Evolutionary conservation across 768 basidiomycete genomes (phyloP).

Genomic region (Termitomyces sp.): DNA sequence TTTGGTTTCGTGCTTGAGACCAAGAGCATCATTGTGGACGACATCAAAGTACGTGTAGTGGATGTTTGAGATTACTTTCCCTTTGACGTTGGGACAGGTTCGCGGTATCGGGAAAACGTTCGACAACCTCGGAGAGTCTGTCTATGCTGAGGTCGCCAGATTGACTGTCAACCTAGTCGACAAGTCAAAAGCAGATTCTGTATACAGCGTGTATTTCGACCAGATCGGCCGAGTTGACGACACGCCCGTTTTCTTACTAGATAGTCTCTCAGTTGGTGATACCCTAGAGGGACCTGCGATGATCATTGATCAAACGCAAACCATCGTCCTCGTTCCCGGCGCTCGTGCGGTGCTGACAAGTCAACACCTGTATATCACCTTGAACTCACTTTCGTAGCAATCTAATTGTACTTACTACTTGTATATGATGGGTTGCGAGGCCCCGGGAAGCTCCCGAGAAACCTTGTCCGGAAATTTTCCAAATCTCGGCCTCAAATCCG

Average conservation of each 20-base stretch:
- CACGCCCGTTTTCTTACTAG: constrained; percentile 79
- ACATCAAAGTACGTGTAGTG: constrained; percentile 63
- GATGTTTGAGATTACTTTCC: neutral
- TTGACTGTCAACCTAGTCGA: constrained; percentile 43
- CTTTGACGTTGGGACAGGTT: constrained; percentile 41
- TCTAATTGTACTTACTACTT: neutral
- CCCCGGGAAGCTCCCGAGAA: too few species aligned
- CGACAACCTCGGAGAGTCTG: constrained; percentile 74
- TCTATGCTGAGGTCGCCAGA: constrained; percentile 67
- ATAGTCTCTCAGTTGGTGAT: constrained; percentile 65
- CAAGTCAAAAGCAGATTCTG: constrained; percentile 44
- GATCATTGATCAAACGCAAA: constrained; percentile 95
- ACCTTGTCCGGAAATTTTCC: too few species aligned
- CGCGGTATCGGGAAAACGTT: constrained; percentile 91
- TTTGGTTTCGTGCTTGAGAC: constrained; percentile 91
- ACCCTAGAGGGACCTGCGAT: constrained; percentile 82
- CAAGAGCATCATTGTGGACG: constrained; percentile 84
- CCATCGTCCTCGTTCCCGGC: constrained; percentile 82
- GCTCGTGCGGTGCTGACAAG: constrained; percentile 65
- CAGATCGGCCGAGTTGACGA: constrained; percentile 69
- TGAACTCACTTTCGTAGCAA: constrained; percentile 24
- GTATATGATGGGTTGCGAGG: neutral
- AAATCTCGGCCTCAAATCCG: too few species aligned
- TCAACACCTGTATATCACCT: constrained; percentile 60
- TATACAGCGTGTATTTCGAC: constrained; percentile 80